Base-by-base conservation (phyloP, 2,329 filamentous ascomycete genomes). In the Aspergillus tubingensis region DNA sequence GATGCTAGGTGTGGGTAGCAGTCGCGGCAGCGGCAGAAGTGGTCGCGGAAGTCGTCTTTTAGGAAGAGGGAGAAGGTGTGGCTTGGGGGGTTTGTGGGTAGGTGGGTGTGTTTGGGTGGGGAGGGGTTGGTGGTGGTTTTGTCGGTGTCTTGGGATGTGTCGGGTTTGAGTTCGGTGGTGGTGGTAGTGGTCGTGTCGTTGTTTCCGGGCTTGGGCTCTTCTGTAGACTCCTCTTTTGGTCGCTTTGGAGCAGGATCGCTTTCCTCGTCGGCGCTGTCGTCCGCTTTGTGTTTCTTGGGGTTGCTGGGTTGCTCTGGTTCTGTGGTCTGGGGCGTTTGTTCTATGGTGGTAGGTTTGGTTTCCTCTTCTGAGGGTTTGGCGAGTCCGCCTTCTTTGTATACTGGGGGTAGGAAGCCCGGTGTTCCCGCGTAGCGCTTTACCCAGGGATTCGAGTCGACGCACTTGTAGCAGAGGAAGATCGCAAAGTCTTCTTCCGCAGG, bases 381-480 rank as follows among this genome's bases (percentile, higher is more conserved):
- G 15, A 71, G 39, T 25, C 67, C 68, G 8, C 72, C 72, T 32
- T 78, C 68, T 62, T 77, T 76, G 66, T 87, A 88, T 0, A 97
- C 85, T 0, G 93, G 85, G 0, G 86, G 82, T 0, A 98, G 80
- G 70, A 99, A 98, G 0, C 93, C 92, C 0, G 86, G 72, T 0
- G 90, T 86, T 2, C 90, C 89, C 5, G 91, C 92, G 72, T 98
- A 98, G 64, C 83, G 82, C 79, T 94, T 96, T 74, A 98, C 89
- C 95, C 95, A 99, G 0, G 92, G 91, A 68, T 92, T 86, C 1
- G 92, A 86, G 43, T 93, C 88, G 13, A 96, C 85, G 68, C 95
- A 99, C 73, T 96, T 96, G 81, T 95, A 96, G 80, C 95, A 99
- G 39, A 99, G 84, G 70, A 98, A 90, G 27, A 89, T 86, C 56